These are phyloP conservation scores for Vitis riparia DNA, from an alignment of 164 flowering plant species.

Conservation along the genomic window DNA sequence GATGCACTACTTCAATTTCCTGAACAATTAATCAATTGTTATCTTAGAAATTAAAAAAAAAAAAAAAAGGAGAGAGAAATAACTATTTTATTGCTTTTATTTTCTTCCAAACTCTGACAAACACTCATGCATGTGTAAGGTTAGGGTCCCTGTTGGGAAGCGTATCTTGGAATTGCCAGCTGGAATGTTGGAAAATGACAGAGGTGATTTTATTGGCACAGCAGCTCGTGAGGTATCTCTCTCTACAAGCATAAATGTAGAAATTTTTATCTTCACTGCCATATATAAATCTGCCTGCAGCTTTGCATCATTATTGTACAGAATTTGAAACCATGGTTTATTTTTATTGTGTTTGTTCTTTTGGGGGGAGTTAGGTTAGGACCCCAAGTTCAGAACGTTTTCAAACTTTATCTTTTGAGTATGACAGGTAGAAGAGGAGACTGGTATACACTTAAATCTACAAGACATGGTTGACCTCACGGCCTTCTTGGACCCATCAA, in stretches of 20 bases:
- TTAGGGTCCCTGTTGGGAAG: slow-evolving; percentile 87
- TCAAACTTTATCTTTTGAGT: slow-evolving; percentile 3
- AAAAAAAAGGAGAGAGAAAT: neutral
- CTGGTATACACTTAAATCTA: slow-evolving; percentile 63
- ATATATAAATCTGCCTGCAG: no score
- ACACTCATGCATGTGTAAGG: slow-evolving; percentile 40
- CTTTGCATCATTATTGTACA: no score
- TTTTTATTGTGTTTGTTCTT: neutral
- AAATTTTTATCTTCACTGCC: no score
- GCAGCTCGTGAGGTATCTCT: slow-evolving; percentile 86
- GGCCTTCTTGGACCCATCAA: slow-evolving; percentile 70
- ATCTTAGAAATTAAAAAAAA: neutral
- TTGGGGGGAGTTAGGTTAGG: neutral
- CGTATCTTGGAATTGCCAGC: slow-evolving; percentile 89
- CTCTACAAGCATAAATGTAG: neutral
- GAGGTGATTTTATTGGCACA: slow-evolving; percentile 86
- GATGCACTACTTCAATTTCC: neutral
- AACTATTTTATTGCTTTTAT: neutral
- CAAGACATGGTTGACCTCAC: slow-evolving; percentile 85
- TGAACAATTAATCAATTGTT: neutral
- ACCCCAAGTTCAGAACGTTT: neutral
- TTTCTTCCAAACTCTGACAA: neutral
- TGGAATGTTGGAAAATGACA: slow-evolving; percentile 96
- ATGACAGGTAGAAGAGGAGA: slow-evolving; percentile 94
- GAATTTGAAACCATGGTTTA: no score